Percentiles rank a stretch among this genome's conserved stretches.
Evolutionary conservation across 1,139 yeast genomes (phyloP).

Genomic region (Zygosaccharomyces sapae): DNA sequence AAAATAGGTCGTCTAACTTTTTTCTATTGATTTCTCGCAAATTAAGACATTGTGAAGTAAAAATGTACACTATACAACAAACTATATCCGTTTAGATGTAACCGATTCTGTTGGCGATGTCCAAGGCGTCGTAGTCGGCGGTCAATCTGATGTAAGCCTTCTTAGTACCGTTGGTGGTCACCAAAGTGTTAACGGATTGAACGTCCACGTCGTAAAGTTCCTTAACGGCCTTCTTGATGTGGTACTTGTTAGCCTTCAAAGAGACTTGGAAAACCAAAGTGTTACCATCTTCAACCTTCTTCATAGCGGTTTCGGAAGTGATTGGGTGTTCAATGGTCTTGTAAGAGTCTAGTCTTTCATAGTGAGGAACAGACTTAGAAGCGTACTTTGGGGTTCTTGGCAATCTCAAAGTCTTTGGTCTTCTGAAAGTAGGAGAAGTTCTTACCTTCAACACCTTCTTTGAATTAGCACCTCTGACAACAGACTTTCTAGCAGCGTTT

Average conservation of each 20-base stretch:
- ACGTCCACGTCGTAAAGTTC: slow-evolving; percentile 97
- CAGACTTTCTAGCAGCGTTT: slow-evolving; percentile 98
- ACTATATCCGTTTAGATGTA: slow-evolving; percentile 59
- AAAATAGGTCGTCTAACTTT: background rate
- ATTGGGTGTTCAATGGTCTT: slow-evolving; percentile 92
- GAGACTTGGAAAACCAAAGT: slow-evolving; percentile 98
- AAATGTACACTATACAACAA: slow-evolving; percentile 10
- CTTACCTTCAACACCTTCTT: slow-evolving; percentile 90
- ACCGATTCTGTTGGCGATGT: slow-evolving; percentile 99
- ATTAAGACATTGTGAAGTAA: slow-evolving; percentile 1
- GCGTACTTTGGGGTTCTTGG: slow-evolving; percentile 95
- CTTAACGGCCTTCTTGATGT: slow-evolving; percentile 97
- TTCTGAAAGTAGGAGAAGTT: slow-evolving; percentile 92
- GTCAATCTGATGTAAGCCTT: slow-evolving; percentile 99
- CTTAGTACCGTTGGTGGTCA: slow-evolving; percentile 99
- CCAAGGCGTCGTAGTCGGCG: slow-evolving; percentile 99
- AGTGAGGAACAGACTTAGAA: slow-evolving; percentile 94
- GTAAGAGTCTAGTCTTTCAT: slow-evolving; percentile 95
- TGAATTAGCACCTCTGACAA: slow-evolving; percentile 94
- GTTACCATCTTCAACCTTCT: slow-evolving; percentile 99
- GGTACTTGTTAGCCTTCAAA: slow-evolving; percentile 94
- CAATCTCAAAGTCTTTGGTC: slow-evolving; percentile 95
- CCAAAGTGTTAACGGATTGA: slow-evolving; percentile 88
- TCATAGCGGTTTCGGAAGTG: slow-evolving; percentile 98
- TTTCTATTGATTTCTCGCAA: background rate